Conservation (phyloP, 2,329 filamentous ascomycete species). For the Fusarium sp. region DNA sequence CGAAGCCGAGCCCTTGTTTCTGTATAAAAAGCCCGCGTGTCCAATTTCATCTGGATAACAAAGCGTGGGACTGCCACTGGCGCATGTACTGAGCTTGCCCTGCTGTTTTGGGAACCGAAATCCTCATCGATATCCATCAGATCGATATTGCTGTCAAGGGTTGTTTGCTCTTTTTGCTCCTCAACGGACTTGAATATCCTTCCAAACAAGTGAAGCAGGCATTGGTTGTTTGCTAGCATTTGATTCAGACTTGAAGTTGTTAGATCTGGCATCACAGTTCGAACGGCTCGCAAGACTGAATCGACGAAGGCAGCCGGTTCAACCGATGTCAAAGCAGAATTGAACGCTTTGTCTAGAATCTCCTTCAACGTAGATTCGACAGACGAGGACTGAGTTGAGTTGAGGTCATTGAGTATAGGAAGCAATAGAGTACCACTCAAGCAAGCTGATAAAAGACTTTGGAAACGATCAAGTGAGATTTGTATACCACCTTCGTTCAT, state of each 20-base stretch:
- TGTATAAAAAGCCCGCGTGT: conserved; percentile 59
- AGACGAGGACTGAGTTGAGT: conserved; percentile 61
- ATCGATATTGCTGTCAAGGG: conserved; percentile 57
- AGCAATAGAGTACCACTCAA: conserved; percentile 59
- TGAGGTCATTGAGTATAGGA: conserved; percentile 59
- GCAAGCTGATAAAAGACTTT: conserved; percentile 63
- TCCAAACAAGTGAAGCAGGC: conserved; percentile 58
- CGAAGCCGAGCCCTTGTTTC: conserved; percentile 60
- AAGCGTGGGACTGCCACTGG: conserved; percentile 59
- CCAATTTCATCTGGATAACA: conserved; percentile 55
- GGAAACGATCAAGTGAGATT: conserved; percentile 63
- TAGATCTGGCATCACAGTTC: conserved; percentile 60
- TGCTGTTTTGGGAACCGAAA: conserved; percentile 70
- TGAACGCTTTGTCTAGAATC: conserved; percentile 56
- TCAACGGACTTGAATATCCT: conserved; percentile 51
- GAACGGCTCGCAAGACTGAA: conserved; percentile 57
- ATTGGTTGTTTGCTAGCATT: conserved; percentile 53
- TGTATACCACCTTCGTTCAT: conserved; percentile 59
- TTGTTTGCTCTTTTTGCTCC: conserved; percentile 33
- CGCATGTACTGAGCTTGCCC: conserved; percentile 53
- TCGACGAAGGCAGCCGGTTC: conserved; percentile 61
- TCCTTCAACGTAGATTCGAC: conserved; percentile 57
- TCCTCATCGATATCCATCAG: conserved; percentile 75
- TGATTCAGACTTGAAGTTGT: conserved; percentile 51
- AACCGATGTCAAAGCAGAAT: conserved; percentile 55